These are phyloP conservation scores for Sanguinoderma infundibulare DNA, from an alignment of 1,284 basidiomycete species.

Conservation along the genomic window DNA sequence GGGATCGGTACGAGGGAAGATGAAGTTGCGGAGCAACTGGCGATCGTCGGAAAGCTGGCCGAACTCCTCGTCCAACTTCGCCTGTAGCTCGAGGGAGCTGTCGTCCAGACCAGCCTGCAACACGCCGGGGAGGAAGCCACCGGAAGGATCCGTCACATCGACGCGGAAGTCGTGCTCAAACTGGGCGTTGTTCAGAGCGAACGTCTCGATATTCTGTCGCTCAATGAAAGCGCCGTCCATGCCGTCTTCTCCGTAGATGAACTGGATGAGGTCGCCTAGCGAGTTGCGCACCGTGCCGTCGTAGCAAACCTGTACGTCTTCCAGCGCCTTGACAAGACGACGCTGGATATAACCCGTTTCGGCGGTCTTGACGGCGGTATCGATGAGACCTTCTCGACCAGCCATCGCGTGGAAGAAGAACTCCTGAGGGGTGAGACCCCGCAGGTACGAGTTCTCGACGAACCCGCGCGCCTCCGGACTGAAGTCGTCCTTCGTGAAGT, in stretches of 20 bases:
- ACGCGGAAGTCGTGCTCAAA: constrained; percentile 94
- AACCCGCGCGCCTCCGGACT: constrained; percentile 98
- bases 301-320: constrained; percentile 97
- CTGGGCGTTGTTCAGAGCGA: constrained; percentile 80
- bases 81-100: constrained; percentile 88
- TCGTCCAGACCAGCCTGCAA: constrained; percentile 96
- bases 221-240: constrained; percentile 99
- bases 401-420: constrained; percentile 99
- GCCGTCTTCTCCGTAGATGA: constrained; percentile 97
- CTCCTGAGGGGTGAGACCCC: constrained; percentile 96
- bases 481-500: constrained; percentile 99
- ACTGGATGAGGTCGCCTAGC: constrained; percentile 93
- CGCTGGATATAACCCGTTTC: constrained; percentile 99
- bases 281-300: constrained; percentile 99
- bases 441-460: constrained; percentile 99
- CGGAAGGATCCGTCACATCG: constrained; percentile 84
- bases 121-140: constrained; percentile 80
- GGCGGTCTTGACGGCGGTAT: constrained; percentile 99
- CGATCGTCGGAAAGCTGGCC: constrained; percentile 80
- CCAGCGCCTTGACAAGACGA: constrained; percentile 96
- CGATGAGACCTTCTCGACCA: constrained; percentile 98
- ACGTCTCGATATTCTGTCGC: constrained; percentile 91
- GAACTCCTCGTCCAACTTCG: constrained; percentile 90
- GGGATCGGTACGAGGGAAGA: constrained; percentile 84
- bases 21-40: constrained; percentile 74